Conservation (phyloP, 2,329 filamentous ascomycete genomes). For the Fusarium pseudonygamai region DNA sequence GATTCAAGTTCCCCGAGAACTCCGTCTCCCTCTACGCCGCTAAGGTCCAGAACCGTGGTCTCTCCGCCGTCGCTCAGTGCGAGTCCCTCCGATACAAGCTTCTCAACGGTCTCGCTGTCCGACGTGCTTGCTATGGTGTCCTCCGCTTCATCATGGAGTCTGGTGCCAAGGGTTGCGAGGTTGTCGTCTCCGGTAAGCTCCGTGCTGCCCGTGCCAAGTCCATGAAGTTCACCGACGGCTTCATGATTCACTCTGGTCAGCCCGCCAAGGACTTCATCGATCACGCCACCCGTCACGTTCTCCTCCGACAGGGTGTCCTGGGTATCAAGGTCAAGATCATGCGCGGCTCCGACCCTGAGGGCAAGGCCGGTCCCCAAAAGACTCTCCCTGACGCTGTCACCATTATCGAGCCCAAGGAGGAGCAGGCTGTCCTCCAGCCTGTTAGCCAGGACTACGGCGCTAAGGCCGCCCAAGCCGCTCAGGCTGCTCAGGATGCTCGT, state of each 20-base stretch:
- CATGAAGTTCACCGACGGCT: constrained; percentile 99
- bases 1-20: constrained; percentile 99
- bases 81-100: constrained; percentile 99
- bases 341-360: constrained; percentile 98
- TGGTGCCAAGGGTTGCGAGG: constrained; percentile 99
- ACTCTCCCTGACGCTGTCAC: constrained; percentile 97
- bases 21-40: constrained; percentile 99
- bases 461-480: constrained; percentile 74
- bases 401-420: constrained; percentile 99
- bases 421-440: constrained; percentile 93
- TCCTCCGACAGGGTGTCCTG: constrained; percentile 98
- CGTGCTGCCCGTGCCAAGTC: constrained; percentile 98
- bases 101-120: constrained; percentile 98
- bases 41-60: constrained; percentile 99
- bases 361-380: constrained; percentile 98
- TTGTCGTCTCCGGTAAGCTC: constrained; percentile 99
- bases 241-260: constrained; percentile 99
- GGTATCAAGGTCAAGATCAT: constrained; percentile 99
- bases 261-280: constrained; percentile 99
- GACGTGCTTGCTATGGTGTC: constrained; percentile 99
- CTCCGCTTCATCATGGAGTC: constrained; percentile 99
- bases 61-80: constrained; percentile 99
- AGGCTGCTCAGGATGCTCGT: constrained; percentile 71
- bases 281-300: constrained; percentile 97
- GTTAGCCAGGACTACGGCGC: constrained; percentile 98